Conservation (phyloP, 2,329 filamentous ascomycete species). For the Polychaeton citri region DNA sequence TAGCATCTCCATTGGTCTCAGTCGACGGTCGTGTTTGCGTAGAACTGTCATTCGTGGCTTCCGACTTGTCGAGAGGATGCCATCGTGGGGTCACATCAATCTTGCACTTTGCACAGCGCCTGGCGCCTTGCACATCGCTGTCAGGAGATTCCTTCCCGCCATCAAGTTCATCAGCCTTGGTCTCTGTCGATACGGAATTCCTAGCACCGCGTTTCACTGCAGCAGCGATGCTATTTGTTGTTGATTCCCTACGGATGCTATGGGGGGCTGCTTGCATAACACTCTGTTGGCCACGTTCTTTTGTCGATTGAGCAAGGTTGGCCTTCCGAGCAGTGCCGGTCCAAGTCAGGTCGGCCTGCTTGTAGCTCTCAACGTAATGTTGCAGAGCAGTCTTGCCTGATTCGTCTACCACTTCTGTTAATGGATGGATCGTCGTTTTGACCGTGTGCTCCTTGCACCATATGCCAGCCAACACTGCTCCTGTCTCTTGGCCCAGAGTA, state of each 20-base stretch:
- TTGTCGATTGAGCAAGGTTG: constrained; percentile 55
- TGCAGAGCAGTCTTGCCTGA: constrained; percentile 69
- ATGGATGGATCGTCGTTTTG: constrained; percentile 61
- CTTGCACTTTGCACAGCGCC: constrained; percentile 31
- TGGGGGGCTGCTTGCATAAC: constrained; percentile 14
- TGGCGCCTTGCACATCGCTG: constrained; percentile 13
- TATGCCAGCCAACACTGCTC: constrained; percentile 69
- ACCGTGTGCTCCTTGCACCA: constrained; percentile 80
- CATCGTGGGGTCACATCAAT: constrained; percentile 58
- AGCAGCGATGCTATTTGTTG: constrained; percentile 18
- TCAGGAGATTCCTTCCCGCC: constrained; percentile 15
- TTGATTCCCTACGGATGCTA: constrained; percentile 27
- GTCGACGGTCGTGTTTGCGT: constrained; percentile 5
- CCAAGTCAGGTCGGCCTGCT: constrained; percentile 80
- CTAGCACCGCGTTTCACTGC: constrained; percentile 19
- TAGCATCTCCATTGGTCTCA: background rate
- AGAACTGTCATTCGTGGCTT: constrained; percentile 5
- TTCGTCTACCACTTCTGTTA: constrained; percentile 62
- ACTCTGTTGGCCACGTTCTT: constrained; percentile 30
- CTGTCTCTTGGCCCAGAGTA: constrained; percentile 66
- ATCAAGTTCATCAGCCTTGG: constrained; percentile 16
- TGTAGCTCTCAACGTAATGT: constrained; percentile 77
- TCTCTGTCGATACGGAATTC: constrained; percentile 17
- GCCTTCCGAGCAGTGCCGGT: constrained; percentile 91
- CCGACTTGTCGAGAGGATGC: constrained; percentile 17